Conservation (phyloP, 768 basidiomycete genomes). For the Cystobasidium tubakii region DNA sequence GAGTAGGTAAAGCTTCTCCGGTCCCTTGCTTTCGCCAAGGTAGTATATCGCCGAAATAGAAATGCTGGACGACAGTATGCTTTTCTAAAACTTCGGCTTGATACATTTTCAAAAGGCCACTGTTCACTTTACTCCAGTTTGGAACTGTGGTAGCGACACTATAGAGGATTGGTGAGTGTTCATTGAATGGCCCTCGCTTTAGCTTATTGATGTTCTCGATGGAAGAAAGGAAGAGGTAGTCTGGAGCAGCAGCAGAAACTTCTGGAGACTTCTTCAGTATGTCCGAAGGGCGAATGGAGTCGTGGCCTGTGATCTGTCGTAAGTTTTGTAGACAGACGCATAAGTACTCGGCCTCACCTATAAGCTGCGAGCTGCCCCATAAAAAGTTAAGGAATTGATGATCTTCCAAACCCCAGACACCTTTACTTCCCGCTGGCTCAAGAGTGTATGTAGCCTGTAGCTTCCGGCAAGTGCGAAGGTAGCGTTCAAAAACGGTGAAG, state of each 20-base stretch:
- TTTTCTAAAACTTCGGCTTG: conserved; percentile 90
- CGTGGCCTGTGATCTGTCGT: conserved; percentile 38
- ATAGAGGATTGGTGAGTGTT: conserved; percentile 83
- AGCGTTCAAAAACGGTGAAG: conserved; percentile 66
- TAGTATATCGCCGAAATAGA: conserved; percentile 74
- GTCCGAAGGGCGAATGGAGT: conserved; percentile 36
- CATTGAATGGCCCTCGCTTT: conserved; percentile 80
- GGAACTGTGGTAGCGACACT: conserved; percentile 80
- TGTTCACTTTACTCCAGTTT: conserved; percentile 85
- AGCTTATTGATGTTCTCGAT: conserved; percentile 71
- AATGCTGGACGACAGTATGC: conserved; percentile 91
- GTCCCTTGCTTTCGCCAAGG: conserved; percentile 37
- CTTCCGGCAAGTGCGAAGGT: conserved; percentile 70
- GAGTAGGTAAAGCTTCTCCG: conserved; percentile 2
- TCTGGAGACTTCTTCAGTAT: conserved; percentile 55
- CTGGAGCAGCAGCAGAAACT: conserved; percentile 54
- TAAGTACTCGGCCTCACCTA: conserved; percentile 47
- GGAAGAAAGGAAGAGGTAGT: conserved; percentile 74
- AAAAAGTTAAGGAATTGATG: conserved; percentile 67
- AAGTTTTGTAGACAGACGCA: conserved; percentile 35
- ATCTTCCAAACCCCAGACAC: conserved; percentile 78
- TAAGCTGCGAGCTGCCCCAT: conserved; percentile 80
- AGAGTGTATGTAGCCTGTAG: conserved; percentile 83
- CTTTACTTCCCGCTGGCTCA: conserved; percentile 94
- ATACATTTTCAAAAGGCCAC: conserved; percentile 92